phyloP scores from a whole-genome alignment of 352 stramenopile species.

The Plasmopara halstedii region DNA sequence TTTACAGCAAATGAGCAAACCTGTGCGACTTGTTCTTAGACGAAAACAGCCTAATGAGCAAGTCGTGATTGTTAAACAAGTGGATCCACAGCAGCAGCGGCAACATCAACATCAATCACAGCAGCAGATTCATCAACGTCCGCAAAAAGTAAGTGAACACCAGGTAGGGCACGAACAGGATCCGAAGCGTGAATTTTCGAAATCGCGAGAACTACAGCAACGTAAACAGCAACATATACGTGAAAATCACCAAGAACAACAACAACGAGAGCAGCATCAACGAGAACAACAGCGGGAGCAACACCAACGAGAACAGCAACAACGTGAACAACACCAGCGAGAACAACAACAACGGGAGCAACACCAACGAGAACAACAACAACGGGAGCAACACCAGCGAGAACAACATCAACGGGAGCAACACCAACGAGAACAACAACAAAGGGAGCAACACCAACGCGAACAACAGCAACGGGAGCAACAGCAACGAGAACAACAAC shows the following conservation, averaged over 20 bases:
- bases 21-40: conserved; percentile 67
- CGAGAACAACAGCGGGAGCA: conserved; percentile 9
- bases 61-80: conserved; percentile 27
- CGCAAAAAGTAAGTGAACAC: conserved; percentile 15
- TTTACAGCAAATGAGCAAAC: conserved; percentile 82
- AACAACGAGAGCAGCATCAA: conserved; percentile 12
- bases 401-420: conserved; percentile 5
- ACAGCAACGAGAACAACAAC: conserved; percentile 3
- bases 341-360: conserved; percentile 10
- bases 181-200: conserved; percentile 15
- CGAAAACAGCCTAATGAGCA: conserved; percentile 25
- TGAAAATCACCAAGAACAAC: conserved; percentile 4
- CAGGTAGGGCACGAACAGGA: conserved; percentile 15
- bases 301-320: conserved; percentile 9
- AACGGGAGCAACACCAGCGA: conserved; percentile 4
- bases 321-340: conserved; percentile 4
- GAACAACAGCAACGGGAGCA: conserved; percentile 14
- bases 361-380: conserved; percentile 11
- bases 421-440: conserved; percentile 9
- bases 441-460: conserved; percentile 2
- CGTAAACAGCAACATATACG: conserved; percentile 10
- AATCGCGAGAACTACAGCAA: conserved; percentile 14
- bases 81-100: conserved; percentile 21
- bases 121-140: conserved; percentile 18
- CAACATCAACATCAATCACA: conserved; percentile 17